Evolutionary conservation across 2,329 filamentous ascomycete genomes (phyloP).

Genomic region (Alternaria atra): DNA sequence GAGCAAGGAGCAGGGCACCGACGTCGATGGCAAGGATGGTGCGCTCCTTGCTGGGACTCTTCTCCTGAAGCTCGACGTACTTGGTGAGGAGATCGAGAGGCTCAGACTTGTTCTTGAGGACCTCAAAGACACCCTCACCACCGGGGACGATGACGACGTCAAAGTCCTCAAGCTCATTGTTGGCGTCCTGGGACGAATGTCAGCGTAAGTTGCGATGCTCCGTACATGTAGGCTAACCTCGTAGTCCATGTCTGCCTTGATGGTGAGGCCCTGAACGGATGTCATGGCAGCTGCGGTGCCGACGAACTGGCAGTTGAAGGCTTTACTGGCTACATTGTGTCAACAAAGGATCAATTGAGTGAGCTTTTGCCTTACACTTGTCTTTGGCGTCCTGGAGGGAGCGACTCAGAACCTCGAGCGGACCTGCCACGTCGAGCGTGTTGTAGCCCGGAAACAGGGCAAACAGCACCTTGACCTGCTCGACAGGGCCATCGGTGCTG

Average conservation of each 20-base stretch:
- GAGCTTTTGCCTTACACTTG: conserved; percentile 51
- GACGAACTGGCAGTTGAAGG: conserved; percentile 63
- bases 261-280: conserved; percentile 70
- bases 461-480: conserved; percentile 71
- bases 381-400: conserved; percentile 65
- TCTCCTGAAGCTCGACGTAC: conserved; percentile 81
- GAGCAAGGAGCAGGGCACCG: conserved; percentile 78
- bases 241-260: conserved; percentile 79
- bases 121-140: conserved; percentile 67
- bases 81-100: conserved; percentile 74
- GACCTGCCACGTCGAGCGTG: conserved; percentile 65
- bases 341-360: conserved; percentile 24
- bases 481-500: conserved; percentile 56
- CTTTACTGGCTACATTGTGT: conserved; percentile 58
- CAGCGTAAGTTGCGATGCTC: not conserved
- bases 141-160: conserved; percentile 83
- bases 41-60: conserved; percentile 79
- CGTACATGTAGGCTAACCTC: conserved; percentile 51
- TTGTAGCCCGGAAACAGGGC: conserved; percentile 65
- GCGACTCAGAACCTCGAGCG: conserved; percentile 65
- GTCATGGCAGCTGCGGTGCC: conserved; percentile 58
- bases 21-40: conserved; percentile 83
- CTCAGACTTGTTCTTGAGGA: conserved; percentile 71
- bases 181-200: conserved; percentile 64
- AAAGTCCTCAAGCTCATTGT: conserved; percentile 76